These are phyloP conservation scores for Medicago ruthenica DNA, from an alignment of 306 rosid species.

Conservation along the genomic window DNA sequence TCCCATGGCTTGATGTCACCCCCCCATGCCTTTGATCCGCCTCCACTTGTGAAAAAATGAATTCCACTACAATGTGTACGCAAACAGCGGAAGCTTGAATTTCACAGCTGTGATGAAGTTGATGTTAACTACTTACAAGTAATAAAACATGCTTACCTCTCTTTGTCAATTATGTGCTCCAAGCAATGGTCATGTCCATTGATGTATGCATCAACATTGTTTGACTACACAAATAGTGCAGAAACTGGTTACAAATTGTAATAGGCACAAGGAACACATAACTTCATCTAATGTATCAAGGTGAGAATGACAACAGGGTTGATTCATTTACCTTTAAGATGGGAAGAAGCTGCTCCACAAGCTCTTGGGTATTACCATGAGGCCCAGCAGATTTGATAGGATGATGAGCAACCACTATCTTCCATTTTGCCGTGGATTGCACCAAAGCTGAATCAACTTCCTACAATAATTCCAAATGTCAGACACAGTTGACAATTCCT, in stretches of 20 bases:
- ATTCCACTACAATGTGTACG: slow-evolving; percentile 56
- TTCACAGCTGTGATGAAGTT: slow-evolving; percentile 27
- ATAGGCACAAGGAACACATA: too few species aligned
- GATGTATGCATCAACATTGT: slow-evolving; percentile 68
- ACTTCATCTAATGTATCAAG: background rate
- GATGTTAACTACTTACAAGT: slow-evolving; percentile 21
- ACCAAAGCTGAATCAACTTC: slow-evolving; percentile 58
- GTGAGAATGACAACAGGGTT: background rate
- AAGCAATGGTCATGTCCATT: slow-evolving; percentile 95
- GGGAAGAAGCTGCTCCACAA: slow-evolving; percentile 65
- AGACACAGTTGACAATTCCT: background rate
- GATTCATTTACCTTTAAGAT: slow-evolving; percentile 61
- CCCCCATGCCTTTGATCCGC: slow-evolving; percentile 91
- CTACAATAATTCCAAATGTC: slow-evolving; percentile 40
- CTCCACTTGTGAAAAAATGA: slow-evolving; percentile 82
- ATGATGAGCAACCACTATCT: slow-evolving; percentile 86
- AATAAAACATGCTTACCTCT: slow-evolving; percentile 51
- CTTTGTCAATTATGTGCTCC: slow-evolving; percentile 63
- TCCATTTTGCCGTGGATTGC: slow-evolving; percentile 78
- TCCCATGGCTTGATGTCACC: slow-evolving; percentile 49
- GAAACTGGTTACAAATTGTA: slow-evolving; percentile 23
- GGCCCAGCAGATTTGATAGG: slow-evolving; percentile 64
- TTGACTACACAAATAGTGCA: slow-evolving; percentile 50
- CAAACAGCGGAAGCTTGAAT: slow-evolving; percentile 24
- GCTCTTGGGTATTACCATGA: slow-evolving; percentile 75